phyloP scores from a whole-genome alignment of 2,329 filamentous ascomycete species.

The Fusarium torulosum region DNA sequence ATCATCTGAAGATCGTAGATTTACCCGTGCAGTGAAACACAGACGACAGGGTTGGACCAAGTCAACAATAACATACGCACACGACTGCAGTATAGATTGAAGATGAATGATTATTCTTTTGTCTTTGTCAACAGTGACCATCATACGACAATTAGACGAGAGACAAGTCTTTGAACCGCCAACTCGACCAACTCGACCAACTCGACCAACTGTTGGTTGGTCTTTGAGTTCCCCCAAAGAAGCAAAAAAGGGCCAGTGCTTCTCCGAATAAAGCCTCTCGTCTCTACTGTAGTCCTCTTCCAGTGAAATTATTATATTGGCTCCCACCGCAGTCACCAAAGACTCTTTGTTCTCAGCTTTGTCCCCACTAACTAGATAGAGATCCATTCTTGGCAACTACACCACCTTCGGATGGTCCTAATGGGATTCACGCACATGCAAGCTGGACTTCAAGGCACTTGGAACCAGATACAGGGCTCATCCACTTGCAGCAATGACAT shows the following conservation, averaged over 20 bases:
- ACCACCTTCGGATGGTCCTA: no score
- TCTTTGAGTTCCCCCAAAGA: background rate
- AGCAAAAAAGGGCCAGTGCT: background rate
- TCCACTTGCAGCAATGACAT: no score
- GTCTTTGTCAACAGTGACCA: no score
- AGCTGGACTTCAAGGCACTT: background rate
- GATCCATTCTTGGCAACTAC: no score
- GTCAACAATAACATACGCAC: background rate
- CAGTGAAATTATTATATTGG: conserved; percentile 10
- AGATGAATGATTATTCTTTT: background rate
- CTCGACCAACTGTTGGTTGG: background rate
- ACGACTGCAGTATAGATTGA: no score
- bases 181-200: background rate
- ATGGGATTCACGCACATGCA: no score
- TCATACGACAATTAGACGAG: no score
- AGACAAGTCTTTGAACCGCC: background rate
- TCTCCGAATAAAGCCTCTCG: background rate
- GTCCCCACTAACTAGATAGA: no score
- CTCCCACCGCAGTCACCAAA: background rate
- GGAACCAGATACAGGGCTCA: no score
- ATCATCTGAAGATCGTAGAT: conserved; percentile 16
- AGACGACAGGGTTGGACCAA: conserved; percentile 3
- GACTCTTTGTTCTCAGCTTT: background rate
- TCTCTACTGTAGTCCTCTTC: background rate
- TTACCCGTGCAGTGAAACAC: background rate